Evolutionary conservation across 2,329 filamentous ascomycete species (phyloP).

Genomic region (Anthostomella pinea): DNA sequence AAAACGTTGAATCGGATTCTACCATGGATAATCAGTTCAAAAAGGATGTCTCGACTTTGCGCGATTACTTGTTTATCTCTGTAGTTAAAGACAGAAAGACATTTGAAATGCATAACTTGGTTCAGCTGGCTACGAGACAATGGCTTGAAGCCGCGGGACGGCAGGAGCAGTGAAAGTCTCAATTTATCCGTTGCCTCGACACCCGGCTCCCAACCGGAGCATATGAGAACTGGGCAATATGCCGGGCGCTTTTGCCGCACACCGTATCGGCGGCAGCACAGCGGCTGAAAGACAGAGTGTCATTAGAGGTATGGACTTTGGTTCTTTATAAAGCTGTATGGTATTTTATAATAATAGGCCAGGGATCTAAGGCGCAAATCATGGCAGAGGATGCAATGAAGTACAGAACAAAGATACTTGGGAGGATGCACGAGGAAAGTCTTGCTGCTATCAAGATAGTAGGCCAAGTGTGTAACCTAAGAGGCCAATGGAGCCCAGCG

Average conservation of each 20-base stretch:
- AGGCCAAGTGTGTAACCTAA: no score
- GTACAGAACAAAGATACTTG: no score
- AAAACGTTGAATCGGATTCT: not conserved
- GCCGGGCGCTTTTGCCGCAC: conserved; percentile 8
- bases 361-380: not conserved
- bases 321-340: not conserved
- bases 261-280: conserved; percentile 1
- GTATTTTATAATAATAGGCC: not conserved
- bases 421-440: no score
- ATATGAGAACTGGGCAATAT: conserved; percentile 27
- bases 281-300: conserved; percentile 1
- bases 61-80: conserved; percentile 36
- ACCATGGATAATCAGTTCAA: conserved; percentile 21
- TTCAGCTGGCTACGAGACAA: conserved; percentile 36
- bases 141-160: conserved; percentile 31
- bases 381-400: not conserved
- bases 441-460: no score
- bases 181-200: conserved; percentile 28
- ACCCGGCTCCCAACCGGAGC: conserved; percentile 24
- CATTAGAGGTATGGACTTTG: conserved; percentile 20
- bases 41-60: conserved; percentile 34
- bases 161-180: conserved; percentile 28
- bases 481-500: no score
- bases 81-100: conserved; percentile 13
- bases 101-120: conserved; percentile 43